Percentiles rank a stretch among this genome's conserved stretches.
Conservation (phyloP, 2,329 filamentous ascomycete species). For the Fusarium tanahbumbuense region DNA sequence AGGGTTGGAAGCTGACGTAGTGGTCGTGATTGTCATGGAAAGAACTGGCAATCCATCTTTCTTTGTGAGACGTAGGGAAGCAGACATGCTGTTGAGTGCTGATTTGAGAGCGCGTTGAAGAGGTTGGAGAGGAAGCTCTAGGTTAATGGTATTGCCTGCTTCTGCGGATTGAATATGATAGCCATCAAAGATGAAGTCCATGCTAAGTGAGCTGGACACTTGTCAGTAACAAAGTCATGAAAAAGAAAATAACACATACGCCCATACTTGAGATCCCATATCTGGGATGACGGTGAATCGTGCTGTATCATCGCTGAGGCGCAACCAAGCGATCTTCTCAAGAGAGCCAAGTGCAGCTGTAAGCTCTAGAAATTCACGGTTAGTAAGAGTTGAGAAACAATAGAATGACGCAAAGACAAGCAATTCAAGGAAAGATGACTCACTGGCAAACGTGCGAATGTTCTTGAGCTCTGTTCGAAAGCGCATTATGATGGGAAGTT, state of each 20-base stretch:
- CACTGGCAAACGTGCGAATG: conserved; percentile 74
- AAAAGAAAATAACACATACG: conserved; percentile 63
- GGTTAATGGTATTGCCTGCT: conserved; percentile 88
- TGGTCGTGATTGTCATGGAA: conserved; percentile 88
- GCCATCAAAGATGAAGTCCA: conserved; percentile 87
- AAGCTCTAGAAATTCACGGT: conserved; percentile 61
- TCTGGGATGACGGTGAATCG: conserved; percentile 97
- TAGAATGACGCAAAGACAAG: not conserved
- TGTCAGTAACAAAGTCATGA: conserved; percentile 9
- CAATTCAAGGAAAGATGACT: conserved; percentile 25
- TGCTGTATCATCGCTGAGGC: conserved; percentile 85
- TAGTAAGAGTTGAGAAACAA: not conserved
- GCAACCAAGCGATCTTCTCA: conserved; percentile 90
- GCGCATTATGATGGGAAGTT: conserved; percentile 61
- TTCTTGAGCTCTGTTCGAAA: conserved; percentile 75
- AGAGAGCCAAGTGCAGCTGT: conserved; percentile 72
- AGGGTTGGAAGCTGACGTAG: conserved; percentile 63
- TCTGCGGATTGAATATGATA: conserved; percentile 90
- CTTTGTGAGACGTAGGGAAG: conserved; percentile 90
- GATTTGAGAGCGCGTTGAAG: conserved; percentile 93
- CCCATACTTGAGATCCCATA: conserved; percentile 96
- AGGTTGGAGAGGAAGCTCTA: conserved; percentile 89
- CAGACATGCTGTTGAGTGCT: conserved; percentile 82
- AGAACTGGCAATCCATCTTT: conserved; percentile 89
- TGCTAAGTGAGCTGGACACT: conserved; percentile 62